Conservation (phyloP, 1,284 basidiomycete genomes). For the Pisolithus thermaeus region DNA sequence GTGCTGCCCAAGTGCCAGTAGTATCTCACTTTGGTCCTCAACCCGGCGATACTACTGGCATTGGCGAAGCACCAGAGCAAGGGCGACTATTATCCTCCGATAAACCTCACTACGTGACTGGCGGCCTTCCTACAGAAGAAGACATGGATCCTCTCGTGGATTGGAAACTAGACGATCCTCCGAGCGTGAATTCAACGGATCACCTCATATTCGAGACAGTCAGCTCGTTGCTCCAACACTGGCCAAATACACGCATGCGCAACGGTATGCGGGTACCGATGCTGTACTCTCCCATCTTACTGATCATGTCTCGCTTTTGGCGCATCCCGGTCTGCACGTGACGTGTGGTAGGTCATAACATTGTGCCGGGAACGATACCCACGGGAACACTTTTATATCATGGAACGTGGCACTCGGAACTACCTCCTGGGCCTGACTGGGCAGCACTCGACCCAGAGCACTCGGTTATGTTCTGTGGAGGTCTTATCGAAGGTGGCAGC, state of each 20-base stretch:
- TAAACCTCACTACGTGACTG: too few relatives aligned
- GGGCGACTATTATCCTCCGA: too few relatives aligned
- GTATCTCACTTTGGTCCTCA: too few relatives aligned
- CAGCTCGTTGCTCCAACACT: constrained; percentile 34
- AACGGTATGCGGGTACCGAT: constrained; percentile 30
- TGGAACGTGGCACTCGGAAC: constrained; percentile 17
- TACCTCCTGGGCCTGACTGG: constrained; percentile 36
- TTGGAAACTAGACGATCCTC: constrained; percentile 18
- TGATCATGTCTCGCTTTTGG: neutral
- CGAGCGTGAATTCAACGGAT: constrained; percentile 29
- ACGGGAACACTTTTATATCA: constrained; percentile 40
- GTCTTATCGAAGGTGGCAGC: constrained; percentile 5
- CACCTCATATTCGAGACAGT: constrained; percentile 32
- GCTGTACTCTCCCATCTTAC: neutral
- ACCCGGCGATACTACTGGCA: too few relatives aligned
- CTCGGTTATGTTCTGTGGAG: constrained; percentile 31
- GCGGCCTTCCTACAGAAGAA: too few relatives aligned
- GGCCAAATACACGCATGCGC: constrained; percentile 41
- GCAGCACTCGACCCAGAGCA: constrained; percentile 40
- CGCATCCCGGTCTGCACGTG: neutral
- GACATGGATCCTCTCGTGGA: neutral
- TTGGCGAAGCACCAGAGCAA: too few relatives aligned
- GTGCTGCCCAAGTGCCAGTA: too few relatives aligned
- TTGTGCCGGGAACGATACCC: constrained; percentile 37
- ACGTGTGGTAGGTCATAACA: constrained; percentile 42